Base-by-base conservation (phyloP, 2,329 filamentous ascomycete species). In the Phoma sp. region DNA sequence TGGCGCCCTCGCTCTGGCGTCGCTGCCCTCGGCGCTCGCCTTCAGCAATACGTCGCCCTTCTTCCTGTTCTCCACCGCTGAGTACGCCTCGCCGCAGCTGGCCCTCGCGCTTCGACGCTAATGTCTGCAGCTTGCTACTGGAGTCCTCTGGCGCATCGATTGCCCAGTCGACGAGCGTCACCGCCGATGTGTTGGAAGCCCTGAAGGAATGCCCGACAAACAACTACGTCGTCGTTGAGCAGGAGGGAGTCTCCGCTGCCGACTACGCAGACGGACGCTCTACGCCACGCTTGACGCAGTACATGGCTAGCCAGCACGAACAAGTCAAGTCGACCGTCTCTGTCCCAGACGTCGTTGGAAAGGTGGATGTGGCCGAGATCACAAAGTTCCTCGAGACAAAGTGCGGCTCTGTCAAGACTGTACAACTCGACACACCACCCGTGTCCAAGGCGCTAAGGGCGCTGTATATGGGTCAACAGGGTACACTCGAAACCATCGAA, bases 11-110 rank as follows among this genome's bases (percentile, higher is more conserved):
- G 78, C 80, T 68, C 74, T 84, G 54, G 76, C 85, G 40, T 63
- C 69, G 67, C 81, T 84, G 63, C 82, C 84, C 57, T 81, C 82
- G 22, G 86, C 83, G 39, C 80, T 86, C 58, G 93, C 91, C 24
- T 95, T 96, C 75, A 87, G 85, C 60, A 89, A 96, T 76, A 92
- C 93, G 2, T 93, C 91, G 50, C 94, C 95, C 17, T 95, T 96
- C 76, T 84, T 96, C 73, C 80, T 97, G 63, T 88, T 96, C 75
- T 97, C 94, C 29, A 94, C 89, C 40, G 84, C 89, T 60, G 81
- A 88, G 93, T 96, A 88, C 69, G 88, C 63, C 45, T 39, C 27
- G 27, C 55, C 49, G 38, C 51, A 48, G 55, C 61, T 50, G 31
- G 29, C 32, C 43, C 45, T 49, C 38, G 47, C 44, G 36, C 52